These are phyloP conservation scores for Zymoseptoria crescenta DNA, from an alignment of 2,329 filamentous ascomycete genomes.

Conservation along the genomic window DNA sequence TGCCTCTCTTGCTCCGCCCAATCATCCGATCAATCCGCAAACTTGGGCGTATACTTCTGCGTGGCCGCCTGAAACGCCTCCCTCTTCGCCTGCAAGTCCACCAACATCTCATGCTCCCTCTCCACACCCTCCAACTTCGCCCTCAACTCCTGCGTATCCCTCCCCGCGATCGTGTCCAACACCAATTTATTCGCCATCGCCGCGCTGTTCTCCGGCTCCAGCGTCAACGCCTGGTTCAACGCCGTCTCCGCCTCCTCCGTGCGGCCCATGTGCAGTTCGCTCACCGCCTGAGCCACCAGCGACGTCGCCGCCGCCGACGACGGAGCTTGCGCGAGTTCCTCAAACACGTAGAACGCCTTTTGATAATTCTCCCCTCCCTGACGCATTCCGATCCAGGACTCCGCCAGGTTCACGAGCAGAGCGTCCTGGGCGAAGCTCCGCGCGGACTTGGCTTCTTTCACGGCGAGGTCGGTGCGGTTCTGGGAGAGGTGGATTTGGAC, in stretches of 20 bases:
- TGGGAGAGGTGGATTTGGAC: conserved; percentile 88
- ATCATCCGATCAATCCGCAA: conserved; percentile 44
- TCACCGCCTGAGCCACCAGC: conserved; percentile 80
- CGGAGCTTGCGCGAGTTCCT: conserved; percentile 85
- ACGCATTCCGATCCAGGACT: conserved; percentile 88
- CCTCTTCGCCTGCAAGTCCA: conserved; percentile 76
- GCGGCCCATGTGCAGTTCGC: conserved; percentile 83
- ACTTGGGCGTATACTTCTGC: conserved; percentile 79
- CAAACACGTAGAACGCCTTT: conserved; percentile 93
- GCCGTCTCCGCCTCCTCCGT: conserved; percentile 83
- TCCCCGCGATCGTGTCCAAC: conserved; percentile 67
- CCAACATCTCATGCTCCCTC: conserved; percentile 61
- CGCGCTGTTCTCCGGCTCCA: conserved; percentile 63
- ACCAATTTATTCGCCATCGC: conserved; percentile 79
- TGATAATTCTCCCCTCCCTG: conserved; percentile 95
- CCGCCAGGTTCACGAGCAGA: conserved; percentile 84
- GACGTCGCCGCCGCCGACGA: conserved; percentile 68
- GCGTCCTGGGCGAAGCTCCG: conserved; percentile 94
- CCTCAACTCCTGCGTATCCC: conserved; percentile 54
- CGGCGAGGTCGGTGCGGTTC: conserved; percentile 81
- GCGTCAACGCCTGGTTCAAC: conserved; percentile 68
- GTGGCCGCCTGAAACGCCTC: conserved; percentile 80
- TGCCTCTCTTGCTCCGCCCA: not conserved
- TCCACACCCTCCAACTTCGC: conserved; percentile 48
- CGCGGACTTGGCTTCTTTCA: conserved; percentile 81